Evolutionary conservation across 129 eudicot genomes (phyloP), one percentile per base, ranked within the genome.

Genomic region (Saposhnikovia divaricata): DNA sequence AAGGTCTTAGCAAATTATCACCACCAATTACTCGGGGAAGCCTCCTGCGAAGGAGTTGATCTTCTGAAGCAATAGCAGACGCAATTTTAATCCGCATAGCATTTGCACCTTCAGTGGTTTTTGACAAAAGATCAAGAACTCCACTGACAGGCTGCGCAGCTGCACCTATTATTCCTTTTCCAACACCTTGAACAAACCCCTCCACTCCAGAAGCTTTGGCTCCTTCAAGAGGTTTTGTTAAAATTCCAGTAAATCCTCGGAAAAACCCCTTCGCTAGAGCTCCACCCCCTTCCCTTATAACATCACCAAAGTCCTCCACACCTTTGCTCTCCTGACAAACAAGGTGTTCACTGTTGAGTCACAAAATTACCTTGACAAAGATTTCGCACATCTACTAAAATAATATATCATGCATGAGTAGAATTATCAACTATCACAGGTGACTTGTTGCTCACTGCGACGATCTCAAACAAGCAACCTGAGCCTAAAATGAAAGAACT

Each of bases 91-190:
- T 90, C 83, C 99, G 84, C 98, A 96, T 90, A 37, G 99, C 99
- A 85, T 96, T 96, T 40, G 99, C 99, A 80, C 99, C 99, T 89
- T 96, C 99, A 3, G 99, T 96, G 53, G 99, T 96, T 85, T 96
- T 96, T 43, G 99, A 96, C 86, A 96, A 77, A 47, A 96, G 92
- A 87, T 96, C 99, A 31, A 96, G 85, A 74, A 96, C 98, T 42
- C 99, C 99, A 76, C 99, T 96, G 57, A 96, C 98, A 46, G 99
- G 99, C 75, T 96, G 99, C 43, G 99, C 99, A 81, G 99, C 99
- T 9, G 99, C 99, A 77, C 99, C 99, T 74, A 96, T 90, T 84
- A 96, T 77, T 72, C 99, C 99, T 84, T 92, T 96, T 76, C 99
- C 99, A 79, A 96, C 98, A 83, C 99, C 99, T 80, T 89, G 94